A percentile compares a stretch with the other conserved stretches of the same genome.
phyloP scores from a whole-genome alignment of 306 rosid species.

The Canavalia ensiformis region DNA sequence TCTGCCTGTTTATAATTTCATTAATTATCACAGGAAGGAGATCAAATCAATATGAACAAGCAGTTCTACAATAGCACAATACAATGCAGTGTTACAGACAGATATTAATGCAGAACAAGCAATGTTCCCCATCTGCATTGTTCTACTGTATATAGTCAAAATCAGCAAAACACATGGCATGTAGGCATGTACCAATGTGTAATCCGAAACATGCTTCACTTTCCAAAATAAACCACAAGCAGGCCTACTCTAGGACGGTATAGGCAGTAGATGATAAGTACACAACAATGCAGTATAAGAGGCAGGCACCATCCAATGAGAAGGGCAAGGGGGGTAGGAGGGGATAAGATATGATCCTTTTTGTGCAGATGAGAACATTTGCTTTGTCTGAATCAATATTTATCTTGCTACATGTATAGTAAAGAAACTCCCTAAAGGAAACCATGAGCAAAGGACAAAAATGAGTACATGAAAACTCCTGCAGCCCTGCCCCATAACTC shows the following conservation, averaged over 20 bases:
- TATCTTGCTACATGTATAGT: neutral
- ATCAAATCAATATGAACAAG: neutral
- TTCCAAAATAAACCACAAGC: neutral
- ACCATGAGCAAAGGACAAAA: neutral
- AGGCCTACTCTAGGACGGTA: neutral
- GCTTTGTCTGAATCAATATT: neutral
- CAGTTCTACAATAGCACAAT: neutral
- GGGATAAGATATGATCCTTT: neutral
- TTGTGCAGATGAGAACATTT: neutral
- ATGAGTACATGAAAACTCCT: neutral
- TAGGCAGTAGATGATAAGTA: neutral
- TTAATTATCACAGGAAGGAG: constrained; percentile 7
- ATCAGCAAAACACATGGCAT: constrained; percentile 5
- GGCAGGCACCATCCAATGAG: neutral
- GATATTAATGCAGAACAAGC: neutral
- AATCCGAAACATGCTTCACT: constrained; percentile 3
- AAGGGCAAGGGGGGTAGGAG: neutral
- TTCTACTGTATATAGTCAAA: neutral
- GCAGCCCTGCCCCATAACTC: neutral
- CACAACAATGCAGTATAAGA: neutral
- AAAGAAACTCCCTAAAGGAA: neutral
- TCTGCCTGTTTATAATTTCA: constrained; percentile 32
- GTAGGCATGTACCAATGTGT: neutral
- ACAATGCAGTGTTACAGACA: constrained; percentile 1
- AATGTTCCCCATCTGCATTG: neutral